These are phyloP conservation scores for Eleusine indica DNA, from an alignment of 176 grass and related monocot genomes.

Conservation along the genomic window DNA sequence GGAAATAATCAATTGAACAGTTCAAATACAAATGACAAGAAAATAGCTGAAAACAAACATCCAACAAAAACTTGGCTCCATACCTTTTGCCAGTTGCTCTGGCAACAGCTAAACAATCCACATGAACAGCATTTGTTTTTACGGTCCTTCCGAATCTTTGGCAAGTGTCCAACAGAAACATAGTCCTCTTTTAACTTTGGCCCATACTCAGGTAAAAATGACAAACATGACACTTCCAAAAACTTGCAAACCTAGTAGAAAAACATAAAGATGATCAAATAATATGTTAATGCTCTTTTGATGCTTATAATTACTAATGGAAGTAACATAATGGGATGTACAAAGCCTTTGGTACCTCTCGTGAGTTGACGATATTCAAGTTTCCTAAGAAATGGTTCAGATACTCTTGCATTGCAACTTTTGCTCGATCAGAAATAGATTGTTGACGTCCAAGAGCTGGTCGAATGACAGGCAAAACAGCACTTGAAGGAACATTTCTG, in stretches of 20 bases:
- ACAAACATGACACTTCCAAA: conserved; percentile 93
- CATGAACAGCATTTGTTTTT: conserved; percentile 70
- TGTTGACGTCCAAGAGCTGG: conserved; percentile 90
- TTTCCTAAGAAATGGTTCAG: conserved; percentile 95
- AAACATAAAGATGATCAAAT: conserved; percentile 16
- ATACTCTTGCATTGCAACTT: conserved; percentile 97
- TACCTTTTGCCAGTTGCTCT: conserved; percentile 98
- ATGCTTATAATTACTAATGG: conserved; percentile 24
- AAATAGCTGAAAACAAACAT: conserved; percentile 29
- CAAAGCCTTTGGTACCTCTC: conserved; percentile 63
- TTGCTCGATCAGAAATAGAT: conserved; percentile 87
- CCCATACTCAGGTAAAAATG: conserved; percentile 94
- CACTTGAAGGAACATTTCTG: conserved; percentile 99
- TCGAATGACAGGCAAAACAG: conserved; percentile 92
- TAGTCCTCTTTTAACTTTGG: conserved; percentile 96
- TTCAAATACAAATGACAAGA: conserved; percentile 34
- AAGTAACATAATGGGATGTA: neutral
- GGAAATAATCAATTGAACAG: conserved; percentile 39
- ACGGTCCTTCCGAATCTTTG: conserved; percentile 77
- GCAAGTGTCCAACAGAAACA: conserved; percentile 90
- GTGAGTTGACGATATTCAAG: conserved; percentile 96
- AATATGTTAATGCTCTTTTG: conserved; percentile 15
- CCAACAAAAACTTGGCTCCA: neutral
- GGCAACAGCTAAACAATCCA: conserved; percentile 78
- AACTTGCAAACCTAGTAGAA: conserved; percentile 86